Base-by-base conservation (phyloP, 768 basidiomycete species). In the Rhizopogon sp. region DNA sequence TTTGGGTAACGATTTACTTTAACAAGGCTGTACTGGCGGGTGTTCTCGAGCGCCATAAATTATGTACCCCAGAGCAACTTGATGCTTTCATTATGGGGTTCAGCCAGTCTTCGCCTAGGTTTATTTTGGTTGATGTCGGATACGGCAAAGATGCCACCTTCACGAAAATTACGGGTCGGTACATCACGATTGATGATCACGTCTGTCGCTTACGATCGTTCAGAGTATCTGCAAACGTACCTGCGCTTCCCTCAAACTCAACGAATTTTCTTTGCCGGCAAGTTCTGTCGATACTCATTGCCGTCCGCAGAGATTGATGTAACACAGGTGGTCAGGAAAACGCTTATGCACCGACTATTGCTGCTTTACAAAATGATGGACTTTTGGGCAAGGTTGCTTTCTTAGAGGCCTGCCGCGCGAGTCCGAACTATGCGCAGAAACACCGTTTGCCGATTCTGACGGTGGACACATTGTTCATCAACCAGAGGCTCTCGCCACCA, bases 1-100 rank as follows among this genome's bases (percentile, higher is more conserved):
- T 89, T 67, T 90, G 86, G 87, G 80, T 88, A 49, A 82, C 81
- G 43, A 66, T 90, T 58, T 90, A 83, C 72, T 79, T 82, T 70
- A 88, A 87, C 75, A 85, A 79, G 69, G 63, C 70, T 52, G 79
- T 79, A 33, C 70, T 87, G 43, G 65, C 77, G 10, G 79, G 81
- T 50, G 69, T 71, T 49, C 76, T 88, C 39, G 68, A 79, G 54
- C 72, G 70, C 33, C 76, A 79, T 60, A 76, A 78, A 50, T 67
- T 84, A 51, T 89, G 87, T 64, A 79, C 78, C 44, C 72, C 73
- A 20, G 84, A 85, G 47, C 85, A 89, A 58, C 78, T 88, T 58
- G 82, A 87, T 47, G 78, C 76, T n/a, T 91, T 91, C 69, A 70
- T 83, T 55, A 70, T 77, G 61, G 85, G 89, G 41, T 88, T 92